Percentiles rank a stretch among this genome's conserved stretches.
phyloP scores from a whole-genome alignment of 495 filamentous ascomycete genomes.

The Oidiodendron maius region DNA sequence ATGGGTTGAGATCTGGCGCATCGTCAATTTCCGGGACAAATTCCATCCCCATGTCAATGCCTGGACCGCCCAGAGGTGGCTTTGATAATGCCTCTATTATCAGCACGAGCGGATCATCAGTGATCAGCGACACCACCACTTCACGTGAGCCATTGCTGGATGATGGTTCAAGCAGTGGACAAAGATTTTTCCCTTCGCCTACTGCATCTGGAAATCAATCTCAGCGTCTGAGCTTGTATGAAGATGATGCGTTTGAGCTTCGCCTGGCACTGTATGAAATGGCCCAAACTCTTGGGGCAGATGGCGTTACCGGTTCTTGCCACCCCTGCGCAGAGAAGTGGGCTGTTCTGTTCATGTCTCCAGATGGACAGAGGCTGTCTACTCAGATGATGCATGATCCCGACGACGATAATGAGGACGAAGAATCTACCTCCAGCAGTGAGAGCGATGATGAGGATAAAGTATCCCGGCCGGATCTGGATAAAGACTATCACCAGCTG shows the following conservation, averaged over 20 bases:
- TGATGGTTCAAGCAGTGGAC: constrained; percentile 30
- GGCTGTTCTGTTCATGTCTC: constrained; percentile 70
- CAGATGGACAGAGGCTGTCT: constrained; percentile 60
- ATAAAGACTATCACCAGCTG: constrained; percentile 77
- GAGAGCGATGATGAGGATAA: constrained; percentile 63
- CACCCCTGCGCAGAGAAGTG: constrained; percentile 70
- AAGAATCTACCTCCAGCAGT: constrained; percentile 55
- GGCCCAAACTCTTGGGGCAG: constrained; percentile 52
- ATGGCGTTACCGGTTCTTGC: constrained; percentile 53
- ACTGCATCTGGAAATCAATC: constrained; percentile 23
- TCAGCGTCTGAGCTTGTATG: constrained; percentile 36
- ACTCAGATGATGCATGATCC: constrained; percentile 68
- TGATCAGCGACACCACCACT: constrained; percentile 60
- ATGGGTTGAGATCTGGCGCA: constrained; percentile 53
- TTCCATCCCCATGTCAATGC: constrained; percentile 26
- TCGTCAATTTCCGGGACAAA: constrained; percentile 64
- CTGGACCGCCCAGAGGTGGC: constrained; percentile 33
- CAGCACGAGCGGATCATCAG: constrained; percentile 61
- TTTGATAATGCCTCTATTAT: constrained; percentile 56
- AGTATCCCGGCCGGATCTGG: constrained; percentile 59
- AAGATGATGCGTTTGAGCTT: constrained; percentile 49
- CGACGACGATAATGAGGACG: constrained; percentile 58
- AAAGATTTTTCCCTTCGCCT: constrained; percentile 37
- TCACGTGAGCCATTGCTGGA: constrained; percentile 61
- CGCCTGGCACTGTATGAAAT: constrained; percentile 60